phyloP scores from a whole-genome alignment of 2,329 filamentous ascomycete species.

The Penicillium sp. region DNA sequence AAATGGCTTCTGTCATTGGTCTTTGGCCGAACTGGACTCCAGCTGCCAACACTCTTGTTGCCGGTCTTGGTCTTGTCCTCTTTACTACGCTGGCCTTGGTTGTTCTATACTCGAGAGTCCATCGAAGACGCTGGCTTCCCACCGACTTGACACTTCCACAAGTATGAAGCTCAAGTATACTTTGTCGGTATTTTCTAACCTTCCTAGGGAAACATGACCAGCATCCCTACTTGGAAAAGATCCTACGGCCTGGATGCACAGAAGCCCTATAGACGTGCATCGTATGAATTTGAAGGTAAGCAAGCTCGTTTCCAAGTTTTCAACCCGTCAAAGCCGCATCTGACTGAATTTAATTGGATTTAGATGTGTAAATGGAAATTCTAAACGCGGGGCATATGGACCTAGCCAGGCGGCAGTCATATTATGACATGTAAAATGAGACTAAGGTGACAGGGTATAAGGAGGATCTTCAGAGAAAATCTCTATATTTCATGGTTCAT shows the following conservation, averaged over 20 bases:
- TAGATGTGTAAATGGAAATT: not conserved
- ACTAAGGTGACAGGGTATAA: not conserved
- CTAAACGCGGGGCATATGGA: not conserved
- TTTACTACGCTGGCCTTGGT: not conserved
- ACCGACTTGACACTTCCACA: not conserved
- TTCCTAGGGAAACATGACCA: not conserved
- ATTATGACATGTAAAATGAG: not conserved
- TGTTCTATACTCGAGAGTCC: not conserved
- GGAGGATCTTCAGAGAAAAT: not conserved
- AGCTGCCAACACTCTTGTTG: no score
- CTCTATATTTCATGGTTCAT: not conserved
- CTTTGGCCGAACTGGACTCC: not conserved
- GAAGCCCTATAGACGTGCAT: not conserved
- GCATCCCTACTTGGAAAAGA: not conserved
- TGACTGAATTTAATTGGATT: not conserved
- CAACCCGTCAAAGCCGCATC: not conserved
- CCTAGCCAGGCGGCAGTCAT: not conserved
- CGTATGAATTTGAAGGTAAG: not conserved
- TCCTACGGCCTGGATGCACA: not conserved
- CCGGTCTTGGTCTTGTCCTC: not conserved
- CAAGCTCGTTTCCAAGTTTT: fast-evolving
- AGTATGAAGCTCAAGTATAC: not conserved
- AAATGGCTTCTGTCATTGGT: not conserved
- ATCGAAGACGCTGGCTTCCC: not conserved
- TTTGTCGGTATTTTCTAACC: not conserved